A percentile compares a stretch with the other conserved stretches of the same genome.
Evolutionary conservation across 2,329 filamentous ascomycete species (phyloP).

Genomic region (Trichoderma lentiforme): DNA sequence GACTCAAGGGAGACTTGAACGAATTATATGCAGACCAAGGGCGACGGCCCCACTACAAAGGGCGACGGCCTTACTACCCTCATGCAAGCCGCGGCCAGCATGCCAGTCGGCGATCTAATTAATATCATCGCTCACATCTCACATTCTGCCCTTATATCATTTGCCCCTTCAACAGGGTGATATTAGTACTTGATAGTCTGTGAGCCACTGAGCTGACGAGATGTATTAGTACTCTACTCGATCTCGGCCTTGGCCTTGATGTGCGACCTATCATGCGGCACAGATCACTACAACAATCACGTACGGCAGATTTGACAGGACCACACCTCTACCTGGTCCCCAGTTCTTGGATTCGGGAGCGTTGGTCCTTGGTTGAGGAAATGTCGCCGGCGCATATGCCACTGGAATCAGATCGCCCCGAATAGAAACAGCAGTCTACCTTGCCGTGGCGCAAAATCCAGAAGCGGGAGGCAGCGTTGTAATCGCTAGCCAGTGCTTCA

Average conservation of each 20-base stretch:
- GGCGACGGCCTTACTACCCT: slow-evolving; percentile 6
- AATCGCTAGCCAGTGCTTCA: not conserved
- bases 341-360: slow-evolving; percentile 3
- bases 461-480: not conserved
- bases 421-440: not conserved
- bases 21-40: slow-evolving; percentile 10
- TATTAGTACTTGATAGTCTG: not conserved
- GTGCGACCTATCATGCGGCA: not conserved
- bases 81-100: slow-evolving; percentile 18
- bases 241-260: not conserved
- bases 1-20: slow-evolving; percentile 9
- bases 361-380: not conserved
- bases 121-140: slow-evolving; percentile 21
- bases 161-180: not conserved
- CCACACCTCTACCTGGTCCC: not conserved
- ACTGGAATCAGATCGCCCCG: not conserved
- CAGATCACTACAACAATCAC: not conserved
- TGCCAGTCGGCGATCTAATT: slow-evolving; percentile 23
- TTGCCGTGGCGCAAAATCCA: not conserved
- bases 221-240: not conserved
- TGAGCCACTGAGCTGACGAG: not conserved
- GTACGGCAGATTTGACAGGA: not conserved
- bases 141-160: slow-evolving; percentile 17
- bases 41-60: slow-evolving; percentile 13
- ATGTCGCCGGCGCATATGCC: not conserved